Base-by-base conservation (phyloP, 2,329 filamentous ascomycete genomes). In the Aciculosporium take region DNA sequence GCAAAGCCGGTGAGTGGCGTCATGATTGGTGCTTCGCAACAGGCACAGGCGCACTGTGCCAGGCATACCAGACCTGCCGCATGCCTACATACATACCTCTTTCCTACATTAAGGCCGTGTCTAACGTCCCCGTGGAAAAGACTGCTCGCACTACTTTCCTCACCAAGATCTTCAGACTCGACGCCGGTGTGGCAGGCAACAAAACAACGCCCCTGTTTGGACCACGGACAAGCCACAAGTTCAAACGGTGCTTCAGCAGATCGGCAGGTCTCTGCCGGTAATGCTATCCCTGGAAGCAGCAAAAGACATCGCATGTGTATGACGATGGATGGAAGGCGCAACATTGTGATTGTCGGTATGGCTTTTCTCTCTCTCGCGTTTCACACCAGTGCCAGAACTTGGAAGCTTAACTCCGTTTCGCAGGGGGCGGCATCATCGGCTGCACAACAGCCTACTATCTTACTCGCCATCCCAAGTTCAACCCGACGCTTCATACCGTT, bases 371-470 rank as follows among this genome's bases (percentile, higher is more conserved):
- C 13, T 15, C n/a, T 23, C 28, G 7, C 5, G 15, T 13, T 23
- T 18, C 23, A 42, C 23, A 15, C 31, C 39, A 34, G 42, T 49
- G 36, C 5, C 3, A 20, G 12, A 18, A 23, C 6, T 43, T 13
- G 13, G 23, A 25, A 13, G 23, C 15, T 32, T 27, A 23, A 40
- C 24, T 21, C 32, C 9, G 7, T 23, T 15, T 29, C 24, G 13
- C 46, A 86, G 87, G 89, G 51, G 89, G 87, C 51, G 89, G 89
- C 52, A 87, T 96, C 48, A 94, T 96, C 53, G 91, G 91, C 54
- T 82, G 79, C 58, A 91, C 85, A 38, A 87, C 84, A 5, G 88
- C 89, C 44, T 96, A 96, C 62, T 96, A 80, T 56, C 69, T 96
- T 33, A 91, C 87, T 2, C 79, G 84, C 48, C 88, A 96, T 58